Percentiles rank a stretch among this genome's conserved stretches.
These are phyloP conservation scores for Cutaneotrichosporon daszewskae DNA, from an alignment of 1,284 basidiomycete species.

Conservation along the genomic window DNA sequence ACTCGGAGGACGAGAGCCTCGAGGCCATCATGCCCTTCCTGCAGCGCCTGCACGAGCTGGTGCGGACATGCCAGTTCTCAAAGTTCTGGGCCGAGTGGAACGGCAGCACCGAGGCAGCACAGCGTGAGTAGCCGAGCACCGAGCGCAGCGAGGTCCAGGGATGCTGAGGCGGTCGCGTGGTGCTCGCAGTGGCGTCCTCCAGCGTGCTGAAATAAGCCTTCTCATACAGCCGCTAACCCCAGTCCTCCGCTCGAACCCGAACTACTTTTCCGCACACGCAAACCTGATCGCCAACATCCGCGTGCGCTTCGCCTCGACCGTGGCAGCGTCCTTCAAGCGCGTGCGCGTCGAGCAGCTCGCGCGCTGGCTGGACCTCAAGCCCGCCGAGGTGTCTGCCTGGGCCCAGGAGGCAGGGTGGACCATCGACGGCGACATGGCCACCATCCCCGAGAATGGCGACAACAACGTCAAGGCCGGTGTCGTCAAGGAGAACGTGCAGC, in stretches of 20 bases:
- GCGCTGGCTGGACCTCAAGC: conserved; percentile 48
- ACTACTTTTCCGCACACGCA: conserved; percentile 40
- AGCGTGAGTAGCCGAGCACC: not conserved
- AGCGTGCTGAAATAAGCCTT: too few relatives aligned
- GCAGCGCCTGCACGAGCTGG: conserved; percentile 65
- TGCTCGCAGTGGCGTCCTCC: too few relatives aligned
- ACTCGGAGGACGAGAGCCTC: conserved; percentile 67
- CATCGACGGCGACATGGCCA: conserved; percentile 60
- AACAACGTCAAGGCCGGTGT: conserved; percentile 93
- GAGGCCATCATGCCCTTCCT: conserved; percentile 69
- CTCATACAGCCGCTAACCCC: conserved; percentile 1
- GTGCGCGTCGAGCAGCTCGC: conserved; percentile 27
- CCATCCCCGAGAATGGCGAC: conserved; percentile 79
- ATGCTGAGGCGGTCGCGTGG: too few relatives aligned
- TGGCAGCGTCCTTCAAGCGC: conserved; percentile 39
- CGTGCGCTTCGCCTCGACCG: conserved; percentile 35
- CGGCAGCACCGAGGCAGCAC: conserved; percentile 50
- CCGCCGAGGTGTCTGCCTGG: conserved; percentile 60
- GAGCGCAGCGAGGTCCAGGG: too few relatives aligned
- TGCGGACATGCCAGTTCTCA: conserved; percentile 83
- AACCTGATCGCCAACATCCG: conserved; percentile 32
- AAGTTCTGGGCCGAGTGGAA: conserved; percentile 76
- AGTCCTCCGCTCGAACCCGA: conserved; percentile 28
- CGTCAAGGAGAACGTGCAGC: conserved; percentile 80
- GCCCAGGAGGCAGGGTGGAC: conserved; percentile 66